Conservation (phyloP, 805 yeast species). For the Candida nanaspora region DNA sequence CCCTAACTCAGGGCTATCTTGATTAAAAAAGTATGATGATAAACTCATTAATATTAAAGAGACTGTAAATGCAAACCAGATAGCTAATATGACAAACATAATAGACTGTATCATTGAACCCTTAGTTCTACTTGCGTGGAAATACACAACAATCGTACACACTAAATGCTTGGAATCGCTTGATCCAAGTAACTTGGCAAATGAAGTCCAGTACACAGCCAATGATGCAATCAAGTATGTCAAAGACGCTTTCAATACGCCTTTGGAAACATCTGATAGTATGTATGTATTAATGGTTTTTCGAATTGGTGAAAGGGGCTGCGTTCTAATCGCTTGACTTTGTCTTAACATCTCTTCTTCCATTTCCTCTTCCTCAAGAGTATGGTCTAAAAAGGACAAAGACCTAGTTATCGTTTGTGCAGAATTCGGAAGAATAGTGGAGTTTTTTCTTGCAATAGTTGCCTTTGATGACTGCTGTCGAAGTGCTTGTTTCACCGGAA, state of each 20-base stretch:
- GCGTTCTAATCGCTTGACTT: not conserved
- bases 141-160: constrained; percentile 78
- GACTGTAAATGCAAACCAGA: constrained; percentile 45
- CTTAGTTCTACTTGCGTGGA: constrained; percentile 72
- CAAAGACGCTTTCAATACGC: constrained; percentile 58
- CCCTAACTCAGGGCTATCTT: constrained; percentile 41
- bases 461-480: not conserved
- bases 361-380: constrained; percentile 8
- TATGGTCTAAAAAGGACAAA: constrained; percentile 22
- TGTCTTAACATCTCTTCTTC: not conserved
- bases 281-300: not conserved
- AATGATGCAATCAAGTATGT: constrained; percentile 69
- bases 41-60: constrained; percentile 45
- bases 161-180: constrained; percentile 75
- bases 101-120: constrained; percentile 79
- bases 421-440: constrained; percentile 38
- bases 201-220: constrained; percentile 53
- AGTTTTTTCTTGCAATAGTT: constrained; percentile 17
- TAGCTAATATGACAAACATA: constrained; percentile 48
- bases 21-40: constrained; percentile 37
- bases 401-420: constrained; percentile 28
- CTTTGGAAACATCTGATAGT: constrained; percentile 5
- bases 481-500: not conserved
- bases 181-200: constrained; percentile 47
- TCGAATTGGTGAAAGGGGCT: not conserved